These are phyloP conservation scores for Fusarium zealandicum DNA, from an alignment of 2,329 filamentous ascomycete genomes.

Conservation along the genomic window DNA sequence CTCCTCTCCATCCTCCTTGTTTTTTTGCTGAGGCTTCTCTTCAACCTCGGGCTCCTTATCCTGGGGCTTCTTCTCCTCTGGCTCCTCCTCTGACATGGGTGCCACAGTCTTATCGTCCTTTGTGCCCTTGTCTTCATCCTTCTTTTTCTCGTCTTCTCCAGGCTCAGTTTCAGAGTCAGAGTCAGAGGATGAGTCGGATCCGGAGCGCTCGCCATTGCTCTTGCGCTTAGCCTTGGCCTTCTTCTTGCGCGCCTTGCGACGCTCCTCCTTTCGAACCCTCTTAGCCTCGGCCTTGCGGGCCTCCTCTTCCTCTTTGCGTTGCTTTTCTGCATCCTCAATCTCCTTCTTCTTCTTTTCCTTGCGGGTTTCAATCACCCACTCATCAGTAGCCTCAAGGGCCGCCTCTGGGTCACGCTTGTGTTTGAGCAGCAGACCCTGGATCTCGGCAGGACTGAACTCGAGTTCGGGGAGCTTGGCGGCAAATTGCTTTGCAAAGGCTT, in stretches of 20 bases:
- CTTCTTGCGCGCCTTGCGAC: slow-evolving; percentile 36
- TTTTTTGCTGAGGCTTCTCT: slow-evolving; percentile 12
- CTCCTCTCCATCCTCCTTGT: slow-evolving; percentile 14
- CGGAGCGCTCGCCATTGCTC: slow-evolving; percentile 32
- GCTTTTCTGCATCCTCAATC: slow-evolving; percentile 52
- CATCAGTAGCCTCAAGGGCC: slow-evolving; percentile 55
- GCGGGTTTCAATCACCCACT: slow-evolving; percentile 59
- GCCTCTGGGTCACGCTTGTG: slow-evolving; percentile 60
- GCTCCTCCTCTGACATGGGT: slow-evolving; percentile 11
- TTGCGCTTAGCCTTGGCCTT: slow-evolving; percentile 37
- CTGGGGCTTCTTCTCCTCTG: slow-evolving; percentile 6
- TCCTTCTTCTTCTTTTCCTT: slow-evolving; percentile 58
- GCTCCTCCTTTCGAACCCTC: slow-evolving; percentile 40
- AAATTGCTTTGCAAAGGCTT: slow-evolving; percentile 57
- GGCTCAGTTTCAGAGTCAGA: slow-evolving; percentile 37
- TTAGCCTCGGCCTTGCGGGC: slow-evolving; percentile 43
- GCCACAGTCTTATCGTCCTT: slow-evolving; percentile 8
- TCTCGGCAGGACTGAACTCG: slow-evolving; percentile 67
- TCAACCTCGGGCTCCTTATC: background rate
- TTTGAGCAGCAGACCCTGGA: slow-evolving; percentile 65
- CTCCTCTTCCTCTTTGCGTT: slow-evolving; percentile 47
- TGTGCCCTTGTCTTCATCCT: slow-evolving; percentile 29
- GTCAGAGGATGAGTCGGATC: slow-evolving; percentile 29
- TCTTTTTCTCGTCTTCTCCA: slow-evolving; percentile 29
- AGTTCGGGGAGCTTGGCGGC: slow-evolving; percentile 58